Evolutionary conservation across 805 yeast species (phyloP).

Genomic region (Lipomyces sp.): DNA sequence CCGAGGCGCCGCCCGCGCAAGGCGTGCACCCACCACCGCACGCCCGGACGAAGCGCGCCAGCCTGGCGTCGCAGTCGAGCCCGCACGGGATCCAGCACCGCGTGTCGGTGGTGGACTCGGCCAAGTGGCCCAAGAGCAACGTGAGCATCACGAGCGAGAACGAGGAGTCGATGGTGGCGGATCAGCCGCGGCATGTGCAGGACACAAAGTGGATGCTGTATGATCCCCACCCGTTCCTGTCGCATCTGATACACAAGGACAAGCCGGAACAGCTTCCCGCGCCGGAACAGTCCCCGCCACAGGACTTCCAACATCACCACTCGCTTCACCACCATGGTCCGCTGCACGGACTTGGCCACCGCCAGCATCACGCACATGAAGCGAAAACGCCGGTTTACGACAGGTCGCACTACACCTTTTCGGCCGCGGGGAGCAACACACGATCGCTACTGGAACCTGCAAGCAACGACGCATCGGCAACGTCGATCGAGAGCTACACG

Average conservation of each 20-base stretch:
- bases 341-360: too few species aligned
- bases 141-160: background rate
- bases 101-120: background rate
- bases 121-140: background rate
- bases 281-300: background rate
- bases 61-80: conserved; percentile 1
- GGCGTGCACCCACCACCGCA: too few species aligned
- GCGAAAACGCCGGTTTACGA: conserved; percentile 12
- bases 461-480: background rate
- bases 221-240: conserved; percentile 24
- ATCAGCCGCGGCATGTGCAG: background rate
- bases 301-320: background rate
- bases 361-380: background rate
- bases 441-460: conserved; percentile 1
- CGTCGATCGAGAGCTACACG: conserved; percentile 1
- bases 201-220: conserved; percentile 21
- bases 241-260: conserved; percentile 9
- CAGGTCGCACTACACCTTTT: conserved; percentile 21
- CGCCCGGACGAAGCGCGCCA: background rate
- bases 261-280: background rate
- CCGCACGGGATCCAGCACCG: conserved; percentile 6
- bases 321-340: conserved; percentile 1
- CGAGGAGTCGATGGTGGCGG: background rate
- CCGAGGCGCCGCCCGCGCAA: conserved; percentile 1
- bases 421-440: conserved; percentile 16